Evolutionary conservation across 768 basidiomycete species (phyloP).

Genomic region (Boletellus ananas): DNA sequence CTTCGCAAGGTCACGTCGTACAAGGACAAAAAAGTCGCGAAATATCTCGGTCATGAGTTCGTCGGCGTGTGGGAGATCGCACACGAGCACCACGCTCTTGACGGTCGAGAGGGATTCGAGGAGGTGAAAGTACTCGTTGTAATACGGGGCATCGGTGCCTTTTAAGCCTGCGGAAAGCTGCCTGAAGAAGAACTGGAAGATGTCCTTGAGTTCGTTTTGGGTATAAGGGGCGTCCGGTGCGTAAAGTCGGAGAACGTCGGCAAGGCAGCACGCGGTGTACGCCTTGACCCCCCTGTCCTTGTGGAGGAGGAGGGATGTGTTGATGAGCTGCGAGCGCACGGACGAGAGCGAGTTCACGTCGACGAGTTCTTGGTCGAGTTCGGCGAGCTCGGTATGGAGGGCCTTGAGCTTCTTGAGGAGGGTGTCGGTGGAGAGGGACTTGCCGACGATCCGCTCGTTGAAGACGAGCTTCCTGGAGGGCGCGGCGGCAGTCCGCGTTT

Average conservation of each 20-base stretch:
- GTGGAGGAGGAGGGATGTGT: conserved; percentile 79
- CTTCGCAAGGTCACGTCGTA: conserved; percentile 69
- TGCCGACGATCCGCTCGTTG: conserved; percentile 75
- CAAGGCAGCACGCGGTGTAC: conserved; percentile 89
- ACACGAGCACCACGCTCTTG: conserved; percentile 91
- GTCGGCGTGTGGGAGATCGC: conserved; percentile 85
- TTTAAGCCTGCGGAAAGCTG: conserved; percentile 77
- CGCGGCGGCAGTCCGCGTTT: conserved; percentile 57
- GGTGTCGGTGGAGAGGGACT: conserved; percentile 74
- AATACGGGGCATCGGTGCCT: conserved; percentile 76
- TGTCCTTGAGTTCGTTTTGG: conserved; percentile 82
- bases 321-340: conserved; percentile 77
- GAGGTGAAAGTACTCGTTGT: conserved; percentile 92
- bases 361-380: conserved; percentile 83
- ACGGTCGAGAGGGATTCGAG: conserved; percentile 90
- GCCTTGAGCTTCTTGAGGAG: conserved; percentile 83
- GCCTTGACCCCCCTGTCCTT: conserved; percentile 97
- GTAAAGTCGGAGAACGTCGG: conserved; percentile 88
- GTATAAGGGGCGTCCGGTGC: conserved; percentile 98
- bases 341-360: conserved; percentile 67
- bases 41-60: conserved; percentile 83
- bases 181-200: conserved; percentile 94
- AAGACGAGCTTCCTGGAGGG: conserved; percentile 67
- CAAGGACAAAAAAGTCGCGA: conserved; percentile 74
- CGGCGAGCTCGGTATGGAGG: conserved; percentile 72